A percentile compares a stretch with the other conserved stretches of the same genome.
phyloP scores from a whole-genome alignment of 768 basidiomycete species.

The Neoboletus brunneissimus region DNA sequence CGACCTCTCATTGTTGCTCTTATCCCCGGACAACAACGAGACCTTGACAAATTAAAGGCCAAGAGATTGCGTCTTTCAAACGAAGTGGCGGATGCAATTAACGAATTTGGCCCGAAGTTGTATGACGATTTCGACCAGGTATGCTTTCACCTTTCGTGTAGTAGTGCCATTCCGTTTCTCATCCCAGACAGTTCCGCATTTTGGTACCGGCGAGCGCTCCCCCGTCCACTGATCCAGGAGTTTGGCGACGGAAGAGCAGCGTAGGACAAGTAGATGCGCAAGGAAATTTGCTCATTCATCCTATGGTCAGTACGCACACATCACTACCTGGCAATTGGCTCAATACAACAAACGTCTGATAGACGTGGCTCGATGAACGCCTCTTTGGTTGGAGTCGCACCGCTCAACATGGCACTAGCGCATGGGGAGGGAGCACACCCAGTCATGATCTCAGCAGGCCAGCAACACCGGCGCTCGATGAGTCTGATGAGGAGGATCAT shows the following conservation, averaged over 20 bases:
- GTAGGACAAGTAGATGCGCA: conserved; percentile 84
- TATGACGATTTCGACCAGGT: conserved; percentile 88
- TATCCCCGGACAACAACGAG: conserved; percentile 83
- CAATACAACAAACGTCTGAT: conserved; percentile 3
- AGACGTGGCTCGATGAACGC: conserved; percentile 90
- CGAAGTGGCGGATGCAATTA: conserved; percentile 79
- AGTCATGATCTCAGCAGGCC: conserved; percentile 61
- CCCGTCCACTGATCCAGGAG: conserved; percentile 69
- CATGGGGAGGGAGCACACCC: conserved; percentile 65
- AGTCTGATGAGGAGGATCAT: conserved; percentile 81
- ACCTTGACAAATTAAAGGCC: conserved; percentile 70
- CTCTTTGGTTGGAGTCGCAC: conserved; percentile 90
- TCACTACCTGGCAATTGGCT: background rate
- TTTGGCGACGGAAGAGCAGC: conserved; percentile 79
- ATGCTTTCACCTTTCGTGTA: conserved; percentile 20
- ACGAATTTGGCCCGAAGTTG: conserved; percentile 84
- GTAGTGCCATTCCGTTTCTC: background rate
- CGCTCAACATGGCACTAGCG: conserved; percentile 75
- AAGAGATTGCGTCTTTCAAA: conserved; percentile 75
- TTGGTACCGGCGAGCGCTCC: conserved; percentile 79
- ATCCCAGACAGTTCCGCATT: conserved; percentile 61
- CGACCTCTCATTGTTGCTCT: conserved; percentile 85
- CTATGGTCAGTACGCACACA: conserved; percentile 56
- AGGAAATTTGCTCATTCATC: conserved; percentile 81
- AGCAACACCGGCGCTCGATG: conserved; percentile 73